Percentiles rank a stretch among this genome's conserved stretches.
Evolutionary conservation across 768 basidiomycete species (phyloP).

Genomic region (Leccinum subtestaceum): DNA sequence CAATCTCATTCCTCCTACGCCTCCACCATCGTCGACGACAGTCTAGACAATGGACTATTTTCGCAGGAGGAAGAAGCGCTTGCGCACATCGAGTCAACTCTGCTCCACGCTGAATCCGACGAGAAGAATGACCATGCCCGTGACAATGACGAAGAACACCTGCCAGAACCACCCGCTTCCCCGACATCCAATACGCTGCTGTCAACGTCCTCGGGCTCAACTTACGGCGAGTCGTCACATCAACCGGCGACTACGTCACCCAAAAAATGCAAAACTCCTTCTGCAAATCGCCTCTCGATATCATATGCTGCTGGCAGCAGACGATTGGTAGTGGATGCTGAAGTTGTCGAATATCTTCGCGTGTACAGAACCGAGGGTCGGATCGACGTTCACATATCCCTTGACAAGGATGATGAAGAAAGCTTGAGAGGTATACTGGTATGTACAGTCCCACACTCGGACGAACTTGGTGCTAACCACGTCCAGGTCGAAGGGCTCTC

Average conservation of each 20-base stretch:
- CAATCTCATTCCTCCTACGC: slow-evolving; percentile 45
- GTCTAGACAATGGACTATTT: slow-evolving; percentile 33
- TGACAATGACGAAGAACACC: slow-evolving; percentile 42
- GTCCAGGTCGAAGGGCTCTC: slow-evolving; percentile 71
- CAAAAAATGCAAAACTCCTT: slow-evolving; percentile 51
- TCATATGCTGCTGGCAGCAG: slow-evolving; percentile 89
- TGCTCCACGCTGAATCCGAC: slow-evolving; percentile 14
- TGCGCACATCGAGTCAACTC: slow-evolving; percentile 18
- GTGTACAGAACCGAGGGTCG: slow-evolving; percentile 80
- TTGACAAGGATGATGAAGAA: slow-evolving; percentile 53
- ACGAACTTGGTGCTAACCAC: slow-evolving; percentile 9
- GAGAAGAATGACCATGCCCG: slow-evolving; percentile 19
- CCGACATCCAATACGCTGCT: slow-evolving; percentile 49
- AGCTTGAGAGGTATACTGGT: slow-evolving; percentile 76
- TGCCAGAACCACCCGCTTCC: slow-evolving; percentile 60
- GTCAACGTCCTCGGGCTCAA: slow-evolving; percentile 33
- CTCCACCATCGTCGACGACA: slow-evolving; percentile 51
- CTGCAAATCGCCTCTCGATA: slow-evolving; percentile 88
- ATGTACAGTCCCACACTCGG: slow-evolving; percentile 27
- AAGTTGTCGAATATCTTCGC: slow-evolving; percentile 76
- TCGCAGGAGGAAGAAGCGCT: slow-evolving; percentile 27
- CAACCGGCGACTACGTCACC: slow-evolving; percentile 24
- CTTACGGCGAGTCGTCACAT: slow-evolving; percentile 46
- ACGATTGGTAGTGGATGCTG: slow-evolving; percentile 85
- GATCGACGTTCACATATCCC: slow-evolving; percentile 74